Conservation (phyloP, 225 moss, liverwort and hornwort genomes). For the Takakia lepidozioides region DNA sequence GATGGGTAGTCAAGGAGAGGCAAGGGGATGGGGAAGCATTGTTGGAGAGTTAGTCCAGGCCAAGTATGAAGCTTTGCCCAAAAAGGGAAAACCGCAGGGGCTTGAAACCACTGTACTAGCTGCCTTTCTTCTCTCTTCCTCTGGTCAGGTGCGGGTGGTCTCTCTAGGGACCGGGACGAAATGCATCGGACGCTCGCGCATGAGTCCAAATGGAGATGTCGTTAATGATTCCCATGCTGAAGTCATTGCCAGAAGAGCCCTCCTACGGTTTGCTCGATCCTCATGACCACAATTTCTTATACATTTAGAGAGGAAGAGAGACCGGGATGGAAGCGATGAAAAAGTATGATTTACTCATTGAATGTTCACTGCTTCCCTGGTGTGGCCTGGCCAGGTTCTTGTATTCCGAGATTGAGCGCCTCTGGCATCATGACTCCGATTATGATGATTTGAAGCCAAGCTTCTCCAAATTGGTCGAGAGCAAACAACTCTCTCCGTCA, state of each 20-base stretch:
- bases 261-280: slow-evolving; percentile 53
- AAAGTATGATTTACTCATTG: no score
- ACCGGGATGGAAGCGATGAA: neutral
- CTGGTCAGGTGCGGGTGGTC: slow-evolving; percentile 32
- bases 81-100: slow-evolving; percentile 95
- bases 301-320: neutral
- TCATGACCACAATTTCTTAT: no score
- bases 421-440: slow-evolving; percentile 24
- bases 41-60: slow-evolving; percentile 58
- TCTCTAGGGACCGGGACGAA: slow-evolving; percentile 84
- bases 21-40: slow-evolving; percentile 29
- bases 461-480: neutral
- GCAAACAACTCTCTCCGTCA: slow-evolving; percentile 11
- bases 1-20: no score
- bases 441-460: neutral
- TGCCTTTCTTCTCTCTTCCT: slow-evolving; percentile 56
- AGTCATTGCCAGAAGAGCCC: slow-evolving; percentile 75
- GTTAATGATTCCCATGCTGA: slow-evolving; percentile 95
- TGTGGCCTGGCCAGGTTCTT: slow-evolving; percentile 55
- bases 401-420: slow-evolving; percentile 54
- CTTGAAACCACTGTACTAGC: slow-evolving; percentile 82
- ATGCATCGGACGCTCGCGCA: slow-evolving; percentile 69
- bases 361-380: no score
- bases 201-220: slow-evolving; percentile 71
- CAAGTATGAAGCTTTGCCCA: slow-evolving; percentile 61